Evolutionary conservation across 2,329 filamentous ascomycete genomes (phyloP), one percentile per base, ranked within the genome.

Genomic region (Pyricularia pennisetigena): DNA sequence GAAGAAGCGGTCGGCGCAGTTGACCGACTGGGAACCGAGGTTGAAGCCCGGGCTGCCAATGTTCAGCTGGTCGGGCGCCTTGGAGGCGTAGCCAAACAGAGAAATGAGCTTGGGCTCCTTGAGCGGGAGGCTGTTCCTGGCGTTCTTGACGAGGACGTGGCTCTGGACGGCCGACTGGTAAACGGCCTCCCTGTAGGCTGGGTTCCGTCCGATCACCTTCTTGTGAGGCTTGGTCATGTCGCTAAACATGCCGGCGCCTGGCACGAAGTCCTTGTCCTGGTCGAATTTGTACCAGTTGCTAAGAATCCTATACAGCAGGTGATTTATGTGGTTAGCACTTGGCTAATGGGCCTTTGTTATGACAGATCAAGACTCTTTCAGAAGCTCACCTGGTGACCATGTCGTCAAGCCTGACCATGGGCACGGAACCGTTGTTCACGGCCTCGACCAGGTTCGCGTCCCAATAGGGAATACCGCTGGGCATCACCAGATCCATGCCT

Each of bases 91-190:
- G 71, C 90, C 78, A 79, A 87, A 82, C 74, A 89, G 76, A 72
- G 86, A 83, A 80, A 89, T 70, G 76, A 85, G 81, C 68, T 78
- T 78, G 5, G 82, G 81, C 68, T 82, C 84, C 64, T 72, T 69
- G 67, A 94, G 82, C 0, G 92, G 92, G 8, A 94, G 79, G 0
- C 83, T 79, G 8, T 82, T 81, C 64, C 83, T 82, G 2, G 79
- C 79, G 76, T 96, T 95, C 81, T 96, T 96, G 68, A 96, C 81
- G 0, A 96, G 82, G 29, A 94, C 90, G 67, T 90, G 91, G 4
- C 87, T 85, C 9, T 85, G 81, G 24, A 86, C 80, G 0, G 86
- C 86, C 1, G 84, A 83, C 66, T 85, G 79, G 12, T 86, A 73
- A 0, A 86, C 75, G 0, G 79, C 76, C 16, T 49, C 26, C 26